A percentile compares a stretch with the other conserved stretches of the same genome.
phyloP scores from a whole-genome alignment of 768 basidiomycete species.

The Tephrocybe sp. region DNA sequence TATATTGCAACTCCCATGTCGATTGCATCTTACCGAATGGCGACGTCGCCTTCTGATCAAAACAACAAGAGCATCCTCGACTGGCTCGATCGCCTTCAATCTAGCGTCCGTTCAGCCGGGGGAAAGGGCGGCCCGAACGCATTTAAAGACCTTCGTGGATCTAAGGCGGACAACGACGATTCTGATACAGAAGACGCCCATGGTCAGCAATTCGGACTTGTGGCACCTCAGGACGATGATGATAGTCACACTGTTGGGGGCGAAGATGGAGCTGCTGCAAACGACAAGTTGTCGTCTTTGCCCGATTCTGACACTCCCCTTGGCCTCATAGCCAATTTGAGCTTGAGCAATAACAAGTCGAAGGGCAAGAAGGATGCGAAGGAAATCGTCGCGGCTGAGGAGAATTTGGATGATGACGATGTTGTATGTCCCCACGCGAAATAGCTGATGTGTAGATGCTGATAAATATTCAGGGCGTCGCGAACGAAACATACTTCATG shows the following conservation, averaged over 20 bases:
- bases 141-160: slow-evolving; percentile 41
- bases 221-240: slow-evolving; percentile 21
- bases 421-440: slow-evolving; percentile 41
- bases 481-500: slow-evolving; percentile 77
- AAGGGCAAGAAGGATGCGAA: slow-evolving; percentile 38
- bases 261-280: slow-evolving; percentile 33
- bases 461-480: slow-evolving; percentile 55
- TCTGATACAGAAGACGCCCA: slow-evolving; percentile 40
- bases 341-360: slow-evolving; percentile 52
- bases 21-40: slow-evolving; percentile 75
- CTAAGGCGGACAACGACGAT: slow-evolving; percentile 32
- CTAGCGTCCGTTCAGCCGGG: slow-evolving; percentile 50
- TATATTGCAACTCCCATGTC: slow-evolving; percentile 77
- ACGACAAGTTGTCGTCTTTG: slow-evolving; percentile 47
- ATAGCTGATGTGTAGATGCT: slow-evolving; percentile 5
- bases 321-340: slow-evolving; percentile 71
- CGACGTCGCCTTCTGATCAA: slow-evolving; percentile 72
- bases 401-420: slow-evolving; percentile 59
- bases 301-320: slow-evolving; percentile 75
- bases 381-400: slow-evolving; percentile 33
- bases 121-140: slow-evolving; percentile 39
- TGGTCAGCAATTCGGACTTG: slow-evolving; percentile 18
- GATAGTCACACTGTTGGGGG: slow-evolving; percentile 25
- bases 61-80: slow-evolving; percentile 67
- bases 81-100: slow-evolving; percentile 72